A percentile compares a stretch with the other conserved stretches of the same genome.
phyloP scores from a whole-genome alignment of 108 stramenopile genomes.

The Conticribra weissflogii region DNA sequence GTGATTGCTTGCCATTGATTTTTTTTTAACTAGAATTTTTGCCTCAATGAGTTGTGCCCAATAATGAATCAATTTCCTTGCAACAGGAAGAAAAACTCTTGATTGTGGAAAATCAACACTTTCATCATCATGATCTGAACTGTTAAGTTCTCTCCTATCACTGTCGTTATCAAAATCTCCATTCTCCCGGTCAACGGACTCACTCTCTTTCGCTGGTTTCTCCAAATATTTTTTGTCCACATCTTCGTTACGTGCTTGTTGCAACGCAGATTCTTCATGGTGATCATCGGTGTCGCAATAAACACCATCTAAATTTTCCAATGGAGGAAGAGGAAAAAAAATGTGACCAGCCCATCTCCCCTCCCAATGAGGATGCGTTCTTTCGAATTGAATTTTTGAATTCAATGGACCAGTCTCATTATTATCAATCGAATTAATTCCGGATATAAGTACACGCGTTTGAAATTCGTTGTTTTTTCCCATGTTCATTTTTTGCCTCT shows the following conservation, averaged over 20 bases:
- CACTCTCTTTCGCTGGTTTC: conserved; percentile 1
- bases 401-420: too few species aligned
- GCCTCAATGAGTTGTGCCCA: conserved; percentile 16
- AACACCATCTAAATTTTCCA: conserved; percentile 12
- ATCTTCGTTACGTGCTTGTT: background rate
- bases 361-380: conserved; percentile 45
- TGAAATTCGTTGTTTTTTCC: background rate
- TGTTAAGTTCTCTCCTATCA: conserved; percentile 12
- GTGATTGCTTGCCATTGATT: background rate
- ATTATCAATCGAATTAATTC: too few species aligned
- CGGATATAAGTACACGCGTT: too few species aligned
- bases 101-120: conserved; percentile 1
- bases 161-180: conserved; percentile 12
- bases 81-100: conserved; percentile 17
- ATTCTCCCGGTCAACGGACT: conserved; percentile 1
- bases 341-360: conserved; percentile 45
- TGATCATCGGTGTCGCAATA: background rate
- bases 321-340: conserved; percentile 28
- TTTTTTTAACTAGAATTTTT: background rate
- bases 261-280: background rate
- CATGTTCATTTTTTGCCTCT: background rate
- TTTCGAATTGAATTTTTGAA: conserved; percentile 37
- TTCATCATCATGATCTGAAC: conserved; percentile 12
- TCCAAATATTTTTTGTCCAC: too few species aligned
- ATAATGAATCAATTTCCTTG: conserved; percentile 21